Evolutionary conservation across 176 grass and related monocot genomes (phyloP).

Genomic region (Musa schizocarpa): DNA sequence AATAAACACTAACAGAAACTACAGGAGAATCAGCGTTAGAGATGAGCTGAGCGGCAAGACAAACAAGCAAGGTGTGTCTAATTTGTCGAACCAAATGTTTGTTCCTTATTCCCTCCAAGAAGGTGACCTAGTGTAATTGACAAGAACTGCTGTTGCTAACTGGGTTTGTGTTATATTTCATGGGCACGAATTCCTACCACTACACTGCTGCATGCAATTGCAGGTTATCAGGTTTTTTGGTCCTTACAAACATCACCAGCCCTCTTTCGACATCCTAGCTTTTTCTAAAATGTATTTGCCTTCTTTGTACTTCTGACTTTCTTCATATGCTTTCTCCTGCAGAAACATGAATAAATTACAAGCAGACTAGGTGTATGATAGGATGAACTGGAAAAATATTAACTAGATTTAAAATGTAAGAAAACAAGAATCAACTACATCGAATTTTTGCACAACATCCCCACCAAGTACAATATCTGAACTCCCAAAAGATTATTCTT

Average conservation of each 20-base stretch:
- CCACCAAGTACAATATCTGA: too few species aligned
- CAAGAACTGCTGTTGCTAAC: not conserved
- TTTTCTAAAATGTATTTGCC: constrained; percentile 64
- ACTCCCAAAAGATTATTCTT: too few species aligned
- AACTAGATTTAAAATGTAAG: too few species aligned
- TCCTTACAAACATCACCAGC: constrained; percentile 20
- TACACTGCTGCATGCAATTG: constrained; percentile 8
- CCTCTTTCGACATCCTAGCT: constrained; percentile 43
- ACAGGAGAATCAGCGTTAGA: not conserved
- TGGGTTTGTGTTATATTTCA: not conserved
- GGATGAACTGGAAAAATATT: too few species aligned
- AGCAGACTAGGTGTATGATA: not conserved
- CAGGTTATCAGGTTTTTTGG: not conserved
- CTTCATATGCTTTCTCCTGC: constrained; percentile 64
- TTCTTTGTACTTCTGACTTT: constrained; percentile 69
- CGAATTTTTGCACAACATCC: too few species aligned
- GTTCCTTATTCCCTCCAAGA: not conserved
- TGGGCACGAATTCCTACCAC: not conserved
- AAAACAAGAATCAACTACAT: too few species aligned
- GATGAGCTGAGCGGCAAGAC: not conserved
- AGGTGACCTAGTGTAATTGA: not conserved
- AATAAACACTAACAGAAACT: not conserved
- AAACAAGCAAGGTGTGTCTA: not conserved
- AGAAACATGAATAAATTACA: not conserved
- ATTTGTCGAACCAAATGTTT: not conserved